These are phyloP conservation scores for Chytriomyces hyalinus DNA, from an alignment of 192 early-diverging fungal species.

Conservation along the genomic window DNA sequence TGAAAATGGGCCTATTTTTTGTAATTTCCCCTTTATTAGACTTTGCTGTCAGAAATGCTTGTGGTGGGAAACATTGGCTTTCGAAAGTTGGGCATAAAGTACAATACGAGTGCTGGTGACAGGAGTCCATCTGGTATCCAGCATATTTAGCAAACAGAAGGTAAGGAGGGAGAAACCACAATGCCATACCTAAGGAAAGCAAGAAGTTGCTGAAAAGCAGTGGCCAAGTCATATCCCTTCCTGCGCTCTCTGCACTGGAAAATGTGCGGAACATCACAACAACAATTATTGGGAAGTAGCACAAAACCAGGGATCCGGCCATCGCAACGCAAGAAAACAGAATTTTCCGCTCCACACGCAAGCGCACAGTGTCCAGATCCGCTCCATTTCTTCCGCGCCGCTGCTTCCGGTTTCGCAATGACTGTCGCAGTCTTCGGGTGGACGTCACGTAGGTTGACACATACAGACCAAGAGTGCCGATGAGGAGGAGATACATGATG, in stretches of 20 bases:
- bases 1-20: neutral
- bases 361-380: neutral
- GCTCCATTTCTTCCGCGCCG: neutral
- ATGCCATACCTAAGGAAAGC: neutral
- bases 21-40: neutral
- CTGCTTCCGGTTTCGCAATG: too few species aligned
- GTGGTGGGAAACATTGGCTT: neutral
- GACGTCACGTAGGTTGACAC: too few species aligned
- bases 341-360: neutral
- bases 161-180: neutral
- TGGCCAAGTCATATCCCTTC: neutral
- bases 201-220: neutral
- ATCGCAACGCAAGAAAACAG: slow-evolving; percentile 4
- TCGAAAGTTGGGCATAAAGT: neutral
- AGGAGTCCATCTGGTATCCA: neutral
- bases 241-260: neutral
- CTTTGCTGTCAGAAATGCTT: neutral
- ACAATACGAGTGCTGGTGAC: neutral
- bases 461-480: neutral
- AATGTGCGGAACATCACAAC: neutral
- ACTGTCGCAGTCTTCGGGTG: too few species aligned
- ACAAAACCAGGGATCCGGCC: neutral
- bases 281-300: neutral
- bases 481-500: neutral
- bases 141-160: neutral